A percentile compares a stretch with the other conserved stretches of the same genome.
Conservation (phyloP, 768 basidiomycete species). For the Termitomyces sp. region DNA sequence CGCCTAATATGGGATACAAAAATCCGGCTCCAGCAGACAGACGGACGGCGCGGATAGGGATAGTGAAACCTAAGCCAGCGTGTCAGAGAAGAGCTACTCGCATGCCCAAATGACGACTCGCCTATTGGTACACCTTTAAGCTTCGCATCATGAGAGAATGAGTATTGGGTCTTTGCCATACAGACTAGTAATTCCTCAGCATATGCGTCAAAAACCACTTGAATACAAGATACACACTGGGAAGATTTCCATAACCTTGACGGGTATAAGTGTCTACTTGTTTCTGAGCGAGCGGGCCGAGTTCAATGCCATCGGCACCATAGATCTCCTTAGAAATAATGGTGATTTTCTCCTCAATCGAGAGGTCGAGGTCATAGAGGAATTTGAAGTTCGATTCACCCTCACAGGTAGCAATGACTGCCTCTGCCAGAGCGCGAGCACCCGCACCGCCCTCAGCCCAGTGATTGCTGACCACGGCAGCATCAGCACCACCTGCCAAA, state of each 20-base stretch:
- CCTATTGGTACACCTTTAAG: constrained; percentile 86
- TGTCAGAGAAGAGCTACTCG: background rate
- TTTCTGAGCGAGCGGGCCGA: constrained; percentile 77
- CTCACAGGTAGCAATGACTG: constrained; percentile 85
- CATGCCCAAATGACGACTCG: constrained; percentile 18
- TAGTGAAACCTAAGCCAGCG: constrained; percentile 63
- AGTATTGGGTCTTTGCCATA: constrained; percentile 98
- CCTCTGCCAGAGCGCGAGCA: constrained; percentile 84
- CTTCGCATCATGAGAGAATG: constrained; percentile 91
- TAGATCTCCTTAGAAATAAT: constrained; percentile 90
- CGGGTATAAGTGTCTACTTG: constrained; percentile 90
- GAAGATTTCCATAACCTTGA: constrained; percentile 77
- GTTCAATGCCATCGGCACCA: constrained; percentile 84
- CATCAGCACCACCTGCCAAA: constrained; percentile 84
- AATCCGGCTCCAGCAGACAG: constrained; percentile 93
- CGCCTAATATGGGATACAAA: constrained; percentile 91
- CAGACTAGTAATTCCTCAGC: constrained; percentile 54
- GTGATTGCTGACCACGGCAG: constrained; percentile 93
- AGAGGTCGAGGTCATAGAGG: constrained; percentile 81
- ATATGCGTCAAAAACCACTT: background rate
- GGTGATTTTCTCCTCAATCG: constrained; percentile 85
- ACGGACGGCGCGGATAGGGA: constrained; percentile 85
- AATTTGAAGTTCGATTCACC: constrained; percentile 83
- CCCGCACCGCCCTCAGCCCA: constrained; percentile 96
- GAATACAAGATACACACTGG: constrained; percentile 47